These are phyloP conservation scores for Begonia fuchsioides DNA, from an alignment of 306 rosid genomes.

Conservation along the genomic window DNA sequence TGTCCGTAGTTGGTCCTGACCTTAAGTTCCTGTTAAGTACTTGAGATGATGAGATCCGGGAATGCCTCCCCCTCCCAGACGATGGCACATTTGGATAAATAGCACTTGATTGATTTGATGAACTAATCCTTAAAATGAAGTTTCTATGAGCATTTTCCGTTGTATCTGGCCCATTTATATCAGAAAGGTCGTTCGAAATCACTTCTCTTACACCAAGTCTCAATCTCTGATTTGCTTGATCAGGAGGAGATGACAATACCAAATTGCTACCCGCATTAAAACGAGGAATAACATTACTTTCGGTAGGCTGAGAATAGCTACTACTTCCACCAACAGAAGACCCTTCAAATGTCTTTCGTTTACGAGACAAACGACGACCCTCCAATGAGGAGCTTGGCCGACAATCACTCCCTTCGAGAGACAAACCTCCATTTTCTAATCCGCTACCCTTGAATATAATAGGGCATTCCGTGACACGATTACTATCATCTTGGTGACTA, in stretches of 20 bases:
- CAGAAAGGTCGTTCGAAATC: conserved; percentile 30
- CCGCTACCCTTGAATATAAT: conserved; percentile 44
- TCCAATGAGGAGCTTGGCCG: conserved; percentile 62
- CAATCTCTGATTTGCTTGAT: conserved; percentile 38
- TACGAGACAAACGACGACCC: conserved; percentile 56
- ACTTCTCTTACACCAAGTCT: conserved; percentile 34
- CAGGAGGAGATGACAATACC: too few species aligned
- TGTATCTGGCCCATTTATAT: conserved; percentile 32
- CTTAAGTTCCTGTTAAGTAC: conserved; percentile 42
- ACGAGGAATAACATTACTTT: conserved; percentile 39
- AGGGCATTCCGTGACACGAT: conserved; percentile 34
- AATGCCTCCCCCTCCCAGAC: too few species aligned
- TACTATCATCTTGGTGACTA: conserved; percentile 22
- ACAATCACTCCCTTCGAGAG: conserved; percentile 35
- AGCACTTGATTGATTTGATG: conserved; percentile 46
- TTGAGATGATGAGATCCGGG: conserved; percentile 35
- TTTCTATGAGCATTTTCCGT: conserved; percentile 49
- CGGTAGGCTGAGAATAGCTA: conserved; percentile 51
- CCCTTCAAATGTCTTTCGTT: conserved; percentile 76
- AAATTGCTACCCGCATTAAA: conserved; percentile 22
- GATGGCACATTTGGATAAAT: conserved; percentile 24
- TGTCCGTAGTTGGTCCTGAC: conserved; percentile 37
- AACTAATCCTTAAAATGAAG: conserved; percentile 49
- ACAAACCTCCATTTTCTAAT: conserved; percentile 29
- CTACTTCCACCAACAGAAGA: conserved; percentile 62